Base-by-base conservation (phyloP, 1,284 basidiomycete species). In the Garcileccinum viscosum region DNA sequence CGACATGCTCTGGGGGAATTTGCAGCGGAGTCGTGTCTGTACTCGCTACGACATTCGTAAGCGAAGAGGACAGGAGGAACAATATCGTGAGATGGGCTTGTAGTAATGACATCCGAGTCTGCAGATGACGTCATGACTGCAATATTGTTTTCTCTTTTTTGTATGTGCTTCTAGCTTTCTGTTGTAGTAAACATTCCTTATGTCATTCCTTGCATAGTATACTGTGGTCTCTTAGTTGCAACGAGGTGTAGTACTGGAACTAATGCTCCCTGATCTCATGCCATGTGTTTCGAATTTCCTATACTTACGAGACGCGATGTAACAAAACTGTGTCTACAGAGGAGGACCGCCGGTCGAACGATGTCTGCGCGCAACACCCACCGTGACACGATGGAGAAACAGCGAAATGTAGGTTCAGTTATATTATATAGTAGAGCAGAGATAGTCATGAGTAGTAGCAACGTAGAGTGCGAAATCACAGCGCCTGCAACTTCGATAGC, bases 361-460 rank as follows among this genome's bases (percentile, higher is more conserved):
- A n/a, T n/a, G n/a, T n/a, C n/a, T n/a, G n/a, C n/a, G n/a, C n/a
- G n/a, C n/a, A n/a, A n/a, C n/a, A n/a, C n/a, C n/a, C n/a, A n/a
- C n/a, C n/a, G n/a, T n/a, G n/a, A n/a, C n/a, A n/a, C n/a, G n/a
- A 35, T 35, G 9, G 33, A 15, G 35, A 64, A 47, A 38, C 2
- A 69, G 60, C 8, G 33, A 68, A 65, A 63, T 19, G 60, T 77
- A 68, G 50, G 73, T 79, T 77, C 70, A 70, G 77, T 66, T 67
- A 77, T 75, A 68, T 33, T 19, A 22, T 67, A 76, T 60, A 47
- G 63, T 63, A 66, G 56, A 64, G 32, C 38, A 67, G 71, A 56
- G 30, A 44, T 12, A 56, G 33, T 63, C 53, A 65, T 42, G 64
- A 66, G 27, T 58, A n/a, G 42, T 64, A 65, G 17, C 40, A 59